Conservation (phyloP, 2,329 filamentous ascomycete species). For the Aspergillus fijiensis region DNA sequence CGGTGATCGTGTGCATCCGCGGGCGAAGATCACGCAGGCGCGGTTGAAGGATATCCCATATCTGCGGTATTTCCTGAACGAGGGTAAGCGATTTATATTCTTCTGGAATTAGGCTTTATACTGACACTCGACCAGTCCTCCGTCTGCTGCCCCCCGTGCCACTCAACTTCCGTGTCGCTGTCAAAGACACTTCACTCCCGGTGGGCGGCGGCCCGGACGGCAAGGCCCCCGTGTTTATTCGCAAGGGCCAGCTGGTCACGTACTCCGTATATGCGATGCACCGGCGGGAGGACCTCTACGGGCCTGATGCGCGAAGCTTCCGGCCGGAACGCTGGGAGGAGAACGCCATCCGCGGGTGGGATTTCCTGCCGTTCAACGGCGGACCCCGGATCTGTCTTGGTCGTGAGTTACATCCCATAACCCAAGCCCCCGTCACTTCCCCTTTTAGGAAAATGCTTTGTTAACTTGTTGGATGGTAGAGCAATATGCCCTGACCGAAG, state of each 20-base stretch:
- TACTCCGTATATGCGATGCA: conserved; percentile 75
- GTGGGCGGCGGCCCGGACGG: conserved; percentile 61
- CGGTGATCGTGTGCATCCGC: conserved; percentile 40
- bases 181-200: conserved; percentile 45
- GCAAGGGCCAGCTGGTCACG: conserved; percentile 63
- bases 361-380: conserved; percentile 41
- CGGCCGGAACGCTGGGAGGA: conserved; percentile 53
- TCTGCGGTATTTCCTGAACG: conserved; percentile 41
- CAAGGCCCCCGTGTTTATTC: conserved; percentile 61
- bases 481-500: conserved; percentile 45
- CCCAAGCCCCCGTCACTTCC: too few relatives aligned
- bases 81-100: conserved; percentile 22
- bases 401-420: conserved; percentile 27
- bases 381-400: conserved; percentile 43
- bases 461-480: conserved; percentile 22
- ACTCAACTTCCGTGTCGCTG: conserved; percentile 44
- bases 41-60: conserved; percentile 44
- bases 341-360: conserved; percentile 35
- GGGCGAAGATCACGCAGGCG: conserved; percentile 44
- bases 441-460: neutral
- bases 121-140: conserved; percentile 29
- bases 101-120: too few relatives aligned
- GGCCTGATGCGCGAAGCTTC: conserved; percentile 47
- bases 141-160: conserved; percentile 49
- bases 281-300: conserved; percentile 55